These are phyloP conservation scores for Chlorella sp. DNA, from an alignment of 139 green algal species.

Conservation along the genomic window DNA sequence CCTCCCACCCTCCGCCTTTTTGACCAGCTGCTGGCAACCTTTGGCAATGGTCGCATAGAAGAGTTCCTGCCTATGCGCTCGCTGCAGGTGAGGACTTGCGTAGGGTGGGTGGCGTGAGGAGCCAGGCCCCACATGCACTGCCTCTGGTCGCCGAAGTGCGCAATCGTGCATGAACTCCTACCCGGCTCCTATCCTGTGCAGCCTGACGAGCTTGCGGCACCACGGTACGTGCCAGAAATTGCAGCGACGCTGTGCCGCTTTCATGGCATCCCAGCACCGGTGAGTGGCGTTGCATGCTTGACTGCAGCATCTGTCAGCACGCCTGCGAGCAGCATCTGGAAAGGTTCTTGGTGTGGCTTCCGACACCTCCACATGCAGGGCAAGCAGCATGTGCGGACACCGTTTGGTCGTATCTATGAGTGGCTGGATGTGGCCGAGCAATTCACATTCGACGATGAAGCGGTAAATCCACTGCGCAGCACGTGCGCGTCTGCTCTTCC, in stretches of 20 bases:
- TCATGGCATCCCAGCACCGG: constrained; percentile 41
- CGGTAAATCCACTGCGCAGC: not conserved
- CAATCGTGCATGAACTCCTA: no score
- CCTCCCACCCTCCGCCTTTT: not conserved
- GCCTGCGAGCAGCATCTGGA: not conserved
- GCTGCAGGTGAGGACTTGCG: constrained; percentile 38
- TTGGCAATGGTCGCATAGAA: constrained; percentile 89
- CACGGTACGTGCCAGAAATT: constrained; percentile 63
- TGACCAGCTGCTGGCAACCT: constrained; percentile 77
- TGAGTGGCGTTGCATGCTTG: not conserved
- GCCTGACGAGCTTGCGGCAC: constrained; percentile 73
- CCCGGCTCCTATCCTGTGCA: constrained; percentile 8
- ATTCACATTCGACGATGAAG: constrained; percentile 61
- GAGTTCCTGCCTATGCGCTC: constrained; percentile 72
- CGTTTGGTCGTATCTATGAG: constrained; percentile 34
- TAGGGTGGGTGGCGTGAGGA: no score
- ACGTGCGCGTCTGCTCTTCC: no score
- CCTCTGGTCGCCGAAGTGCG: no score
- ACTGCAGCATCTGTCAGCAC: not conserved
- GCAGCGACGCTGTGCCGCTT: constrained; percentile 67
- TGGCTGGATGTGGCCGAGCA: constrained; percentile 71
- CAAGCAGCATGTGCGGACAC: constrained; percentile 10
- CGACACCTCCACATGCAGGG: not conserved
- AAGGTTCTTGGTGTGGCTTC: not conserved
- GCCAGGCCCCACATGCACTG: no score